Evolutionary conservation across 2,329 filamentous ascomycete genomes (phyloP), one percentile per base, ranked within the genome.

Genomic region (Dryadomyces sulphureus): DNA sequence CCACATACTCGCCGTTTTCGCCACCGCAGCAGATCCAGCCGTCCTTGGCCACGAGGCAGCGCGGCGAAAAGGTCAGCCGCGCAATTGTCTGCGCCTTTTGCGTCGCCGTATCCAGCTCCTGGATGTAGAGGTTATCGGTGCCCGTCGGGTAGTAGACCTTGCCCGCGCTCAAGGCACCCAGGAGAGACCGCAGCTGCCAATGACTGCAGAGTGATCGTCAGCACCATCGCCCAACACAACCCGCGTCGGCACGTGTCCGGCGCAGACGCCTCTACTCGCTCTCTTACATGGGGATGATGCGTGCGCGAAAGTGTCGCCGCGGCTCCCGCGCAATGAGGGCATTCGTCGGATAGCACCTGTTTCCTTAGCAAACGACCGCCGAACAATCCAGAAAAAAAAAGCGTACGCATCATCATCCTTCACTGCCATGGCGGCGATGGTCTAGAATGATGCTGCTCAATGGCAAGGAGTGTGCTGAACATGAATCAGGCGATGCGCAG

Each of bases 1-100:
- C 80, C 25, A 84, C 81, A 58, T 94, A 94, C 58, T 93, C 83
- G 48, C 92, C 92, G 53, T 79, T 77, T 56, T 94, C 83, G 49
- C 90, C 90, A 41, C 90, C 92, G 41, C 89, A 85, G 56, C 86
- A 94, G 34, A 96, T 73, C 82, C 86, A 96, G 45, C 88, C 88
- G 56, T 84, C 76, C 45, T 79, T 81, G 7, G 86, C 84, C n/a
- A 86, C 83, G 7, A 95, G 75, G 61, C 90, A 96, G 64, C 85
- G 77, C n/a, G 89, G 84, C 55, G 62, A 75, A 62, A 80, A 92
- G 53, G 71, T 78, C 53, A 89, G 69, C 25, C 79, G 68, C 45
- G 77, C 85, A 60, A 85, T 77, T 50, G 75, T 81, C 64, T 82
- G 84, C 65, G 77, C 80, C 69, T 79, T 83, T 60, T 70, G 77